Conservation (phyloP, 495 filamentous ascomycete species). For the Aspergillus biplanus region DNA sequence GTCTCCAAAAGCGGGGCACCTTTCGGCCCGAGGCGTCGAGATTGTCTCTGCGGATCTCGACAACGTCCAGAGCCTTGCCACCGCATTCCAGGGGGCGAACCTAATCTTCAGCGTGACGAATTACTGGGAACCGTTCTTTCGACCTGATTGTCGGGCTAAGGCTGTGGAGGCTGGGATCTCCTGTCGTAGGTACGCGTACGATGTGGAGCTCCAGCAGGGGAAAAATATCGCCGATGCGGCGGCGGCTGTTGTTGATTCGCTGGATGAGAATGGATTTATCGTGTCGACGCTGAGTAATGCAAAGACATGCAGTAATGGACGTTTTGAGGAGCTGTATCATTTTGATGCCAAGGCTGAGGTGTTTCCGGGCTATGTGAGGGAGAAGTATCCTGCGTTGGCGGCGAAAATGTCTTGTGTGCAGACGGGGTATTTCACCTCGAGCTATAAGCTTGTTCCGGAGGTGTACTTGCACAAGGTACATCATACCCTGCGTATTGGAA, state of each 20-base stretch:
- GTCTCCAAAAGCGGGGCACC: conserved; percentile 34
- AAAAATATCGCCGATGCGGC: conserved; percentile 57
- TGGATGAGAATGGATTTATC: conserved; percentile 46
- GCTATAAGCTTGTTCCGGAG: conserved; percentile 39
- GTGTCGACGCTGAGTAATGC: conserved; percentile 41
- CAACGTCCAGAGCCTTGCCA: conserved; percentile 38
- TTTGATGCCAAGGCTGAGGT: conserved; percentile 45
- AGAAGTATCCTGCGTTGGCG: conserved; percentile 14
- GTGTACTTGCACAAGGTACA: conserved; percentile 35
- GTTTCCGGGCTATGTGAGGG: conserved; percentile 37
- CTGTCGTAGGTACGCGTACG: conserved; percentile 48
- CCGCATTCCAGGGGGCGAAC: conserved; percentile 48
- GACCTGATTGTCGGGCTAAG: conserved; percentile 24
- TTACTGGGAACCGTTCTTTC: conserved; percentile 51
- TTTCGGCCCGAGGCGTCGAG: conserved; percentile 44
- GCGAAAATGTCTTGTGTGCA: conserved; percentile 50
- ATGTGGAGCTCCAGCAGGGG: conserved; percentile 50
- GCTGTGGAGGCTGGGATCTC: conserved; percentile 30
- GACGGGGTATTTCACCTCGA: conserved; percentile 48
- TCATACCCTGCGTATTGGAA: neutral
- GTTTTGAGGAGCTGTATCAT: conserved; percentile 41
- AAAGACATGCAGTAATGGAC: conserved; percentile 32
- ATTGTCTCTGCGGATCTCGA: conserved; percentile 48
- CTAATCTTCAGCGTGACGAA: conserved; percentile 37
- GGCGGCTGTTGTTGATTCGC: conserved; percentile 36